Evolutionary conservation across 1,284 basidiomycete genomes (phyloP), one percentile per base, ranked within the genome.

Genomic region (Irpex lacteus): DNA sequence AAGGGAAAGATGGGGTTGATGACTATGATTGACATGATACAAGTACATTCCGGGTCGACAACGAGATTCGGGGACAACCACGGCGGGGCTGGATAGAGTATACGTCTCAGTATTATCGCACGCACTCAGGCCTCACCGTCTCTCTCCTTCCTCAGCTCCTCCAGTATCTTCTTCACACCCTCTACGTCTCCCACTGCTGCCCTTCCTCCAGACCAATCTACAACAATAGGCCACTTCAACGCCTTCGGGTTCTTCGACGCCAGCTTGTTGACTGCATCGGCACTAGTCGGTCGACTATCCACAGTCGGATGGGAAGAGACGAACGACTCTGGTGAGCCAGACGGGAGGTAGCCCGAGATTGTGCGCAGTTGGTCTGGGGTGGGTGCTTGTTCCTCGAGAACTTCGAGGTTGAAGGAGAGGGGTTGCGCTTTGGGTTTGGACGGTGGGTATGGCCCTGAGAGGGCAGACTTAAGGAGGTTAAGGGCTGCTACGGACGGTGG

Each of bases 201-300:
- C 53, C 80, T 80, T 0, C 90, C 90, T n/a, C 78, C 81, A n/a
- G 78, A 74, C 90, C 91, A 92, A 68, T 92, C 86, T 2, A 92
- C 91, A 0, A 92, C 89, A 57, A 92, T 82, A 0, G 91, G 90
- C 89, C 89, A 92, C 70, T 87, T 90, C 66, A 91, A 71, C 13
- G 81, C 82, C 13, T 77, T 80, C 0, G 86, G 88, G 60, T 87
- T 86, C 71, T 79, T 77, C 36, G 74, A 67, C 0, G 81, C 89
- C 6, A 90, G 76, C 40, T 81, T 76, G 1, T 76, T 75, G 3
- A 91, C 76, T n/a, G 74, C 82, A 18, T 80, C 73, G 0, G 82
- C 70, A 21, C 71, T 80, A 47, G 78, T 73, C 0, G 85, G 78
- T 49, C 76, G 74, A 60, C 78, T 68, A 0, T 82, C 79, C 21